Base-by-base conservation (phyloP, 1,139 yeast species). In the Yamadazyma spencermartinsiae region DNA sequence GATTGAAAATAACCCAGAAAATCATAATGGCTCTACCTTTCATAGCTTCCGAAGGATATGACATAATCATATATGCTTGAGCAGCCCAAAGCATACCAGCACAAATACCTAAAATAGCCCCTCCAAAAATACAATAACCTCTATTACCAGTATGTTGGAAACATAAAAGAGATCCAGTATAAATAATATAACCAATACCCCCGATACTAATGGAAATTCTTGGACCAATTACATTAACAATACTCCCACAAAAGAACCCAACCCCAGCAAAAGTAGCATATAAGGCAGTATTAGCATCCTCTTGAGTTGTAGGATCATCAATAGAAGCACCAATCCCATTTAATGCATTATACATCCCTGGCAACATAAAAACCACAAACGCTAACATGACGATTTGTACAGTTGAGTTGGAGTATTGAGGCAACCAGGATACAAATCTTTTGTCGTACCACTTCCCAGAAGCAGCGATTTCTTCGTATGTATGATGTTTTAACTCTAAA, bases 1-100 rank as follows among this genome's bases (percentile, higher is more conserved):
- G 60, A 60, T 79, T 79, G 67, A 80, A 80, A 41, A 80, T 76
- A 40, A 76, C 65, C 86, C 86, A 80, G 57, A 79, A 80, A 16
- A 74, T 56, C 72, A 69, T 66, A 37, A 80, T 68, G 38, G 79
- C 79, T 36, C 63, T 60, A 38, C 82, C 86, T 58, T 79, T 80
- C 31, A 55, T 62, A 35, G 61, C 56, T 56, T 79, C 84, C n/a
- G 76, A 57, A 4, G 84, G 79, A 46, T 80, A 80, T 13, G 79
- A 64, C 70, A 79, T 72, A 49, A 79, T 72, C 34, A 80, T 68
- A 31, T 76, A 63, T 41, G 82, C 82, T 54, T 79, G 84, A 28
- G 81, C 82, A 31, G 80, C 74, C 85, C 85, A 80, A 78, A 65
- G 38, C 68, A 58, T 38, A 25, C 77, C 63, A 4, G 85, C 85